These are phyloP conservation scores for Entomortierella lignicola DNA, from an alignment of 192 early-diverging fungal species.

Conservation along the genomic window DNA sequence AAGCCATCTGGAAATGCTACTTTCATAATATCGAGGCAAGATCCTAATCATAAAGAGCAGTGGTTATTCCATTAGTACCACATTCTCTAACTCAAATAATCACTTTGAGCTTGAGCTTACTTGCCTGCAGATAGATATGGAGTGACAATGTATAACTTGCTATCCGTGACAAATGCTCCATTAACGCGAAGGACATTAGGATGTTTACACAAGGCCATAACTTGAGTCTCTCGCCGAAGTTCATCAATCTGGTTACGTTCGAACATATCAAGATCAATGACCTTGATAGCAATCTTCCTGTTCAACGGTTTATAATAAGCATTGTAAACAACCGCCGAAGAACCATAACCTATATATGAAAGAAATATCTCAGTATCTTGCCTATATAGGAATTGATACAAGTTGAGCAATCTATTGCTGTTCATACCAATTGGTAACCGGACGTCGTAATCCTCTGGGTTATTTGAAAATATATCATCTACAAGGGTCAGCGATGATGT, in stretches of 20 bases:
- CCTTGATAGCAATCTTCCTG: slow-evolving; percentile 80
- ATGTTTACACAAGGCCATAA: slow-evolving; percentile 91
- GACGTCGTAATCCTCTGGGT: slow-evolving; percentile 52
- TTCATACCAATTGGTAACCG: slow-evolving; percentile 35
- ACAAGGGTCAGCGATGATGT: slow-evolving; percentile 5
- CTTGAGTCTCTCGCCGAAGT: slow-evolving; percentile 85
- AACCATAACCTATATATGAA: slow-evolving; percentile 76
- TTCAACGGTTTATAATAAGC: slow-evolving; percentile 80
- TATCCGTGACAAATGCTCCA: slow-evolving; percentile 85
- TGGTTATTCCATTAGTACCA: too few relatives aligned
- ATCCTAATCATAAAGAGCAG: slow-evolving; percentile 57
- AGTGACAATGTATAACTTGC: slow-evolving; percentile 87
- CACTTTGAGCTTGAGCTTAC: background rate
- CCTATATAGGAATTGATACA: background rate
- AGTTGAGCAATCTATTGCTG: background rate
- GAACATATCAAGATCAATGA: slow-evolving; percentile 92
- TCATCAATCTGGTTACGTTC: slow-evolving; percentile 93
- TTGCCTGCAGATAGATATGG: slow-evolving; percentile 78
- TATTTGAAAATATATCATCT: slow-evolving; percentile 48
- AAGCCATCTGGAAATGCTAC: slow-evolving; percentile 82
- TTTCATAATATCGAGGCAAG: slow-evolving; percentile 92
- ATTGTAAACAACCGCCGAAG: slow-evolving; percentile 86
- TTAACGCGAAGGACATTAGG: slow-evolving; percentile 85
- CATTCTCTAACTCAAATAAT: background rate
- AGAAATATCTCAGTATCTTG: background rate